A percentile compares a stretch with the other conserved stretches of the same genome.
phyloP scores from a whole-genome alignment of 495 filamentous ascomycete genomes.

The Alectoria sarmentosa region DNA sequence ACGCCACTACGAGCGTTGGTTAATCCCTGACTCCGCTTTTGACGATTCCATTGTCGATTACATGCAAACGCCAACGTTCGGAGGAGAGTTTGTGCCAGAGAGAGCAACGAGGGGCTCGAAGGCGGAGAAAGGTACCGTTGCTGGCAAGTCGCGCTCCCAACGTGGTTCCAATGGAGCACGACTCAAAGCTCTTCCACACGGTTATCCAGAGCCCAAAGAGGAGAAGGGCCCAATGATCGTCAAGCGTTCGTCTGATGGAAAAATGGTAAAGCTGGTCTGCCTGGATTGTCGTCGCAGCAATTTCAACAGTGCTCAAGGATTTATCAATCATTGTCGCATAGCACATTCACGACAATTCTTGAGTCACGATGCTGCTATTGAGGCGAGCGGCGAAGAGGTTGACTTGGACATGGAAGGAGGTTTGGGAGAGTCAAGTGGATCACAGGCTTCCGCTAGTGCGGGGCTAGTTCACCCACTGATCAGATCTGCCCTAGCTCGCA shows the following conservation, averaged over 20 bases:
- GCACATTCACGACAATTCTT: slow-evolving; percentile 85
- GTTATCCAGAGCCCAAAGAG: slow-evolving; percentile 63
- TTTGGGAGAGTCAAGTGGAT: slow-evolving; percentile 40
- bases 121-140: slow-evolving; percentile 46
- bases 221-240: slow-evolving; percentile 54
- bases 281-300: slow-evolving; percentile 80
- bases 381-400: slow-evolving; percentile 75
- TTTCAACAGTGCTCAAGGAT: slow-evolving; percentile 92
- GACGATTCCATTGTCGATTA: slow-evolving; percentile 44
- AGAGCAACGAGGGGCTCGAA: slow-evolving; percentile 69
- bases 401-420: slow-evolving; percentile 58
- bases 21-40: slow-evolving; percentile 82
- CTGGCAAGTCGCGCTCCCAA: slow-evolving; percentile 55
- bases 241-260: slow-evolving; percentile 52
- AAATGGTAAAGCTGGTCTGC: slow-evolving; percentile 75
- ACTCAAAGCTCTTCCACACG: slow-evolving; percentile 65
- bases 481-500: slow-evolving; percentile 41
- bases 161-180: slow-evolving; percentile 53
- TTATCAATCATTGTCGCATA: slow-evolving; percentile 97
- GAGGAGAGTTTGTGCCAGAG: slow-evolving; percentile 45
- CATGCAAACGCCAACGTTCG: slow-evolving; percentile 26
- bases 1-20: slow-evolving; percentile 89
- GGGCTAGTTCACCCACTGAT: slow-evolving; percentile 66
- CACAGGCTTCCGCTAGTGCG: slow-evolving; percentile 34
- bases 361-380: slow-evolving; percentile 91